Percentiles rank a stretch among this genome's conserved stretches.
Conservation (phyloP, 495 filamentous ascomycete species). For the Clohesyomyces aquaticus region DNA sequence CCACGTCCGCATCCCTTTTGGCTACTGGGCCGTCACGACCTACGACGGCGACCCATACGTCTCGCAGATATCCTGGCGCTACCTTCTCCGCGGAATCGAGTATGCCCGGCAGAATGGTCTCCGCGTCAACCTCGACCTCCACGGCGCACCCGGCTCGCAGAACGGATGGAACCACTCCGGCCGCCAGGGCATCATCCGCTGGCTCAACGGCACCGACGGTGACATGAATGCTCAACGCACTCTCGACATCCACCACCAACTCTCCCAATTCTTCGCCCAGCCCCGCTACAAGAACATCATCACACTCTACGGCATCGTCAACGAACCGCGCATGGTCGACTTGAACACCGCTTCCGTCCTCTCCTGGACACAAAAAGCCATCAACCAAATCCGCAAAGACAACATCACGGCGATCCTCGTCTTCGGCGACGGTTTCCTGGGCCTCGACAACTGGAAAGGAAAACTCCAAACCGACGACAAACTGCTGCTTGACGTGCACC, state of each 20-base stretch:
- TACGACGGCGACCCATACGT: constrained; percentile 90
- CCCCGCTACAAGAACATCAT: constrained; percentile 51
- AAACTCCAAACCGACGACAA: constrained; percentile 51
- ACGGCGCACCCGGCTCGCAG: constrained; percentile 78
- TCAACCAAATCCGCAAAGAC: constrained; percentile 44
- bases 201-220: constrained; percentile 53
- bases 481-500: constrained; percentile 83
- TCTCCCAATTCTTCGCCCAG: constrained; percentile 50
- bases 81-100: constrained; percentile 90
- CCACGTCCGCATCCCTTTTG: constrained; percentile 91
- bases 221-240: constrained; percentile 48
- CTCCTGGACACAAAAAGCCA: constrained; percentile 46
- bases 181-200: constrained; percentile 61
- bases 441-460: constrained; percentile 52
- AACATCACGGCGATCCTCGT: constrained; percentile 54
- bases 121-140: constrained; percentile 91
- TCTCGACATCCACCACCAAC: constrained; percentile 49
- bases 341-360: constrained; percentile 46
- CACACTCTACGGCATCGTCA: constrained; percentile 51
- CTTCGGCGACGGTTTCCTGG: constrained; percentile 77
- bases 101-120: constrained; percentile 92
- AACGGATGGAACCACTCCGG: constrained; percentile 84
- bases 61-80: constrained; percentile 85
- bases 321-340: constrained; percentile 54
- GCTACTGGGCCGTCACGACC: constrained; percentile 90